These are phyloP conservation scores for Fusarium sp. DNA, from an alignment of 2,329 filamentous ascomycete species.

Conservation along the genomic window DNA sequence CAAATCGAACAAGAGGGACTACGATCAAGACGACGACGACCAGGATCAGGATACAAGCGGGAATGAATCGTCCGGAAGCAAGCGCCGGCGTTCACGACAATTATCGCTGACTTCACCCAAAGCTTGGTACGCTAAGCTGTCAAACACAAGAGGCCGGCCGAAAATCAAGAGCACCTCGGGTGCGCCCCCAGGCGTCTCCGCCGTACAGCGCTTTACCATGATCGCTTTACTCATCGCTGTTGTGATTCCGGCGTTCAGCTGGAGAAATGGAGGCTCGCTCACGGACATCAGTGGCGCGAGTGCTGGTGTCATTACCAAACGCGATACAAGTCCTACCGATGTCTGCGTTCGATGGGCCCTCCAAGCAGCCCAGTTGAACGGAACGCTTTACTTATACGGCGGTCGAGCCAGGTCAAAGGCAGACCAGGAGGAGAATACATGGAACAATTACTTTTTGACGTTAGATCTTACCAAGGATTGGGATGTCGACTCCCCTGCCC, in stretches of 20 bases:
- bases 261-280: slow-evolving; percentile 56
- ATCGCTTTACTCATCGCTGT: slow-evolving; percentile 67
- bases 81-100: slow-evolving; percentile 30
- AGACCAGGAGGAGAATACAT: slow-evolving; percentile 74
- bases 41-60: slow-evolving; percentile 14
- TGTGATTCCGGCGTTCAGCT: slow-evolving; percentile 64
- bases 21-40: slow-evolving; percentile 19
- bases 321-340: slow-evolving; percentile 53
- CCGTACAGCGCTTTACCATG: slow-evolving; percentile 63
- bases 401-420: slow-evolving; percentile 73
- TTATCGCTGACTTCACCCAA: slow-evolving; percentile 43
- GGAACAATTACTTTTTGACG: slow-evolving; percentile 83
- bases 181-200: slow-evolving; percentile 59
- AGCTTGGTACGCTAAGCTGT: slow-evolving; percentile 63
- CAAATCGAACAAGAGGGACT: slow-evolving; percentile 13
- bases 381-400: slow-evolving; percentile 83
- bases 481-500: slow-evolving; percentile 74
- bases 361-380: slow-evolving; percentile 80
- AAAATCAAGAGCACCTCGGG: slow-evolving; percentile 61
- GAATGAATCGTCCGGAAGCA: slow-evolving; percentile 4
- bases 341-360: slow-evolving; percentile 78
- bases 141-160: slow-evolving; percentile 57
- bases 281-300: slow-evolving; percentile 62
- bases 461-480: slow-evolving; percentile 83
- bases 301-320: slow-evolving; percentile 60